phyloP scores from a whole-genome alignment of 129 eudicot species.

The Apium graveolens region DNA sequence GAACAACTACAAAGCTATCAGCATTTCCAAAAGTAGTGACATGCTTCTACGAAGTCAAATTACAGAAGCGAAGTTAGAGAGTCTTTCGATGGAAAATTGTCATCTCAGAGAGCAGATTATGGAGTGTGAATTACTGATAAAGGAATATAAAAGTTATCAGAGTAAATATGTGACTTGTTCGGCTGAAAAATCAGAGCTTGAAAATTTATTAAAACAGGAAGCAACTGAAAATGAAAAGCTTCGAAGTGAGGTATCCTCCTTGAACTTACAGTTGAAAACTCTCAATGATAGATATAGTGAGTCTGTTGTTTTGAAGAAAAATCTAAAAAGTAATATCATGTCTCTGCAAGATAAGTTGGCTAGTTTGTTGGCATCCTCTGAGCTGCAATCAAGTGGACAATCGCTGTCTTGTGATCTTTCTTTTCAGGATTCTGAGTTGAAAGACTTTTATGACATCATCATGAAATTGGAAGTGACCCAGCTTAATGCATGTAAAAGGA shows the following conservation, averaged over 20 bases:
- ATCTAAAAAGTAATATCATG: slow-evolving; percentile 26
- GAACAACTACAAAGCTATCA: slow-evolving; percentile 40
- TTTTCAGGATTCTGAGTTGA: slow-evolving; percentile 13
- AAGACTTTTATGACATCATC: slow-evolving; percentile 17
- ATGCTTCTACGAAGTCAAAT: slow-evolving; percentile 53
- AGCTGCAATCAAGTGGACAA: slow-evolving; percentile 15
- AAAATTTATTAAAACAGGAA: slow-evolving; percentile 31
- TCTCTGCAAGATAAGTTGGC: slow-evolving; percentile 38
- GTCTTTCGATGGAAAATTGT: slow-evolving; percentile 49
- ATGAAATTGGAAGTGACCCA: slow-evolving; percentile 40
- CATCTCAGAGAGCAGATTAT: slow-evolving; percentile 51
- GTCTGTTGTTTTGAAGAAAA: slow-evolving; percentile 24
- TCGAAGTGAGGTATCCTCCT: slow-evolving; percentile 24
- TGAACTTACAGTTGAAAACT: slow-evolving; percentile 39
- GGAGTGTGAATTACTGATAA: slow-evolving; percentile 45
- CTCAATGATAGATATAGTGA: slow-evolving; percentile 21
- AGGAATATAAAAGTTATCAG: slow-evolving; percentile 37
- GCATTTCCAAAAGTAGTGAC: slow-evolving; percentile 43
- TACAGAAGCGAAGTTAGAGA: slow-evolving; percentile 54
- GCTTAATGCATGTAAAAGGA: slow-evolving; percentile 17
- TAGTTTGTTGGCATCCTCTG: slow-evolving; percentile 31
- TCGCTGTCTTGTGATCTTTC: not conserved
- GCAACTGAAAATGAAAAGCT: slow-evolving; percentile 36
- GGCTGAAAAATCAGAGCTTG: slow-evolving; percentile 48
- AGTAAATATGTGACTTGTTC: slow-evolving; percentile 48